Conservation (phyloP, 305 asterid species). For the Rubia balearica region DNA sequence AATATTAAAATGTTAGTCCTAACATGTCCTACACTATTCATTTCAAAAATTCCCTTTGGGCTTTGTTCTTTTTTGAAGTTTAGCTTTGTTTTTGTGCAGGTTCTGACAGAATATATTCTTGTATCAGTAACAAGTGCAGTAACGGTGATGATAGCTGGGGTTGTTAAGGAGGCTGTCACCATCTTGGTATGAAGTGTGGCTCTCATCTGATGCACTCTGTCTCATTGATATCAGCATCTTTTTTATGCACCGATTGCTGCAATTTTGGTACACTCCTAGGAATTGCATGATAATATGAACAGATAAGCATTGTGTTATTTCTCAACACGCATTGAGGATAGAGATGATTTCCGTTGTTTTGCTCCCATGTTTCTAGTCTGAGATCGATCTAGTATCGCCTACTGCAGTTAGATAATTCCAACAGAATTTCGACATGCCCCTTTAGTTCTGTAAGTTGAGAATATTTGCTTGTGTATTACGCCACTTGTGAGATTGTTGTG, state of each 20-base stretch:
- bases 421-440: neutral
- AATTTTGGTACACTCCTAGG: neutral
- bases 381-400: neutral
- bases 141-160: constrained; percentile 97
- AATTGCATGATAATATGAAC: neutral
- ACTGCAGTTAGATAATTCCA: neutral
- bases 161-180: constrained; percentile 98
- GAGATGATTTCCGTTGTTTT: neutral
- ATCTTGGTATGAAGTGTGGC: constrained; percentile 53
- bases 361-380: neutral
- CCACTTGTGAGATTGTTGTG: neutral
- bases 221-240: neutral
- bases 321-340: neutral
- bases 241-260: neutral
- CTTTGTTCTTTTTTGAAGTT: constrained; percentile 12
- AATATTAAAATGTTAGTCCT: neutral
- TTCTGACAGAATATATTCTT: constrained; percentile 85
- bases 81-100: constrained; percentile 45
- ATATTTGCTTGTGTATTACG: neutral
- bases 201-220: neutral
- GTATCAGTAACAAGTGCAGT: constrained; percentile 97
- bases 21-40: neutral
- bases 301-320: neutral
- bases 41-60: constrained; percentile 4
- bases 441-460: neutral